Conservation (phyloP, 176 grass and related monocot species). For the Oryza brachyantha region DNA sequence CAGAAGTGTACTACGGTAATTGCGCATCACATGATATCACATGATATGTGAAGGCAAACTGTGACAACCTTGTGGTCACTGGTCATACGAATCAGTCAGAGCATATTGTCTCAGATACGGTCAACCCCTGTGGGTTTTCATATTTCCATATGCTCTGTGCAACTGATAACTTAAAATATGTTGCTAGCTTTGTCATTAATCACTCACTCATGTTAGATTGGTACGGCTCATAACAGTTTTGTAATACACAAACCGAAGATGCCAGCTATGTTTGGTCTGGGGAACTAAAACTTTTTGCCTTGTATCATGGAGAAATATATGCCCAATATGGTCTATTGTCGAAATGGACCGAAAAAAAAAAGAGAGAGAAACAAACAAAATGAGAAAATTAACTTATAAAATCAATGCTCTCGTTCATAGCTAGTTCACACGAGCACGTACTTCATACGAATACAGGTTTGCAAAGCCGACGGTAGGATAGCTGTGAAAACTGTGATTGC, state of each 20-base stretch:
- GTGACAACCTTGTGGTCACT: constrained; percentile 9
- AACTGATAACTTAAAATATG: constrained; percentile 26
- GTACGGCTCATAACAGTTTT: constrained; percentile 32
- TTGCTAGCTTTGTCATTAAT: neutral
- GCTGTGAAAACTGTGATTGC: too few species aligned
- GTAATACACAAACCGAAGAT: neutral
- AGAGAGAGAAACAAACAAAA: neutral
- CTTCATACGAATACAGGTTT: too few species aligned
- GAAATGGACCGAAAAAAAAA: too few species aligned
- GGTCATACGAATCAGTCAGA: constrained; percentile 14
- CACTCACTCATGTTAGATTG: constrained; percentile 13
- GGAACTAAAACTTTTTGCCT: too few species aligned
- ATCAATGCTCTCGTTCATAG: too few species aligned
- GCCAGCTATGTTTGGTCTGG: neutral
- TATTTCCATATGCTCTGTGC: constrained; percentile 11
- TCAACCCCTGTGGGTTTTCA: neutral
- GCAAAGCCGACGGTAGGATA: too few species aligned
- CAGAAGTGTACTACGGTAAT: constrained; percentile 63
- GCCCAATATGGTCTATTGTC: neutral
- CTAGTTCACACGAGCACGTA: too few species aligned
- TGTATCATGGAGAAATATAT: neutral
- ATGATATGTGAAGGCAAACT: neutral
- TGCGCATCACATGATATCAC: neutral
- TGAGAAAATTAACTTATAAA: neutral
- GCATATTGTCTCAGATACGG: neutral